Base-by-base conservation (phyloP, 2,329 filamentous ascomycete species). In the Epichloe gansuensis region DNA sequence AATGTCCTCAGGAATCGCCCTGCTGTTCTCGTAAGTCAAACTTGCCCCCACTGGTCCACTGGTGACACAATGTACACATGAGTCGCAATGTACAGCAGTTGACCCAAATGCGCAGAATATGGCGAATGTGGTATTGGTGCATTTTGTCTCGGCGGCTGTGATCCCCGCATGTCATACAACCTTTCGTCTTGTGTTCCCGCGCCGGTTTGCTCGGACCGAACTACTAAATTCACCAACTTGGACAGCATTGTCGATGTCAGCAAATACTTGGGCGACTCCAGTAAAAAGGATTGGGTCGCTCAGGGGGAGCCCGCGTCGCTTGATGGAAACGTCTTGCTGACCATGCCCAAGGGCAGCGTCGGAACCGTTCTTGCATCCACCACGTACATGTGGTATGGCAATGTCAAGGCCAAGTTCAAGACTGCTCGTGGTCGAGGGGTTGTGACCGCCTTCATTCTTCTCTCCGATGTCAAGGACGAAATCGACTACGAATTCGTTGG, bases 401-500 rank as follows among this genome's bases (percentile, higher is more conserved):
- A 87, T 68, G 84, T 95, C 62, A 86, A 85, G 67, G 89, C 88
- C 51, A 86, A 74, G 52, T 74, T 97, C 68, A 93, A 89, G 75
- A 91, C 89, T 0, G 85, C 84, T 57, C 83, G 87, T 62, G 90
- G 89, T 53, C 72, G 75, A 45, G 93, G 93, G 75, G 93, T 98
- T 23, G 86, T 98, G n/a, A 94, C 89, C 2, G 91, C 89, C 34
- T 98, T 98, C 66, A 98, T 98, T 66, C 75, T 97, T 64, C 81
- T 96, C 68, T 90, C 87, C 38, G 91, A 97, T 63, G 86, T 94
- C 63, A 95, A 96, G 76, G 93, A 98, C 64, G 93, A 98, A 70
- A 95, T 98, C 62, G 93, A 98, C 72, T 97, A 89, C 66, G 93
- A 98, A 68, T 97, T 86, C 66, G 79, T 98, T 51, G 93, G 93